Evolutionary conservation across 129 eudicot species (phyloP).

Genomic region (Calendula officinalis): DNA sequence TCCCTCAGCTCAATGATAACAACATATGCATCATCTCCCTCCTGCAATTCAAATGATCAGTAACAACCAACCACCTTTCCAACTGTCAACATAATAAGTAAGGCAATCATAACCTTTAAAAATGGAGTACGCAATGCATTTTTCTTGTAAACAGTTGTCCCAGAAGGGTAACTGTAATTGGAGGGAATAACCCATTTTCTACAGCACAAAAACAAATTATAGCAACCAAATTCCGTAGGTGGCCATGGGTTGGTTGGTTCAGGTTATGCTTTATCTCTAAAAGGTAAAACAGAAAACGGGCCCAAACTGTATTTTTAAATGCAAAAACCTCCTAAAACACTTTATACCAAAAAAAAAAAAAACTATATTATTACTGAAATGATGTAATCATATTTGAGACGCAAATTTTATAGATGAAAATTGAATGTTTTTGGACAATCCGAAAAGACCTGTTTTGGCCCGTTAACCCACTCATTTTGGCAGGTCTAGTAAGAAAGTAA

Average conservation of each 20-base stretch:
- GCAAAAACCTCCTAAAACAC: not conserved
- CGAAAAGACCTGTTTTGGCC: not conserved
- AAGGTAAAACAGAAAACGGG: not conserved
- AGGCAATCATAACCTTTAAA: conserved; percentile 33
- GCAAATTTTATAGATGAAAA: not conserved
- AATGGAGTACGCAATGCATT: conserved; percentile 49
- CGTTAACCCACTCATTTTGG: conserved; percentile 1
- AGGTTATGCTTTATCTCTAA: not conserved
- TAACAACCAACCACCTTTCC: not conserved
- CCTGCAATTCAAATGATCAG: conserved; percentile 36
- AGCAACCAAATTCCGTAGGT: conserved; percentile 3
- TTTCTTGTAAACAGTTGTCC: conserved; percentile 43
- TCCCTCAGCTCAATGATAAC: conserved; percentile 41
- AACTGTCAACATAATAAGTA: not conserved
- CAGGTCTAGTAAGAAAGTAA: conserved; percentile 13
- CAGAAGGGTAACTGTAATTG: conserved; percentile 31
- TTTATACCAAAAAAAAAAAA: no score
- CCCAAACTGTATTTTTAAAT: not conserved
- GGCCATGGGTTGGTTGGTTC: no score
- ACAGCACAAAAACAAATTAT: conserved; percentile 19
- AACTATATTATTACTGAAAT: not conserved
- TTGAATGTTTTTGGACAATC: not conserved
- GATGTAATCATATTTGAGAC: not conserved
- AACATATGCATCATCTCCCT: conserved; percentile 38
- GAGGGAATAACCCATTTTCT: conserved; percentile 54